A percentile compares a stretch with the other conserved stretches of the same genome.
These are phyloP conservation scores for Eutypa lata DNA, from an alignment of 2,329 filamentous ascomycete genomes.

Conservation along the genomic window DNA sequence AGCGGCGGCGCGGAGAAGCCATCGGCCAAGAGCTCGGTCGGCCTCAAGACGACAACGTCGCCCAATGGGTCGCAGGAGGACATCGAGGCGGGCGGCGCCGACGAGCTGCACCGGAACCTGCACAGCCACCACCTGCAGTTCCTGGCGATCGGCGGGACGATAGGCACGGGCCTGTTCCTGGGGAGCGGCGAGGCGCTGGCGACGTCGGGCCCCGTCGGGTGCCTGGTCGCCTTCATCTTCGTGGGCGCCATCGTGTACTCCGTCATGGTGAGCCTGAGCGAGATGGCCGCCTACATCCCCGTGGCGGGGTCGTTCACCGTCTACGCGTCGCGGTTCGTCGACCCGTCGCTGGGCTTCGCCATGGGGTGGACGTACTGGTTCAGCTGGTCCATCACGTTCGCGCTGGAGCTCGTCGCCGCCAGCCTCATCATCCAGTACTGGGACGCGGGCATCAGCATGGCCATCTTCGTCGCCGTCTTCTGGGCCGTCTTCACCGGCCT, in stretches of 20 bases:
- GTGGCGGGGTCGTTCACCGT: slow-evolving; percentile 73
- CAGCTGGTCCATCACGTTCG: slow-evolving; percentile 68
- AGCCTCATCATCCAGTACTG: slow-evolving; percentile 77
- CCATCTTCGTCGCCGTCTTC: slow-evolving; percentile 71
- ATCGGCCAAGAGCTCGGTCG: neutral
- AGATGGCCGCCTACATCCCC: slow-evolving; percentile 78
- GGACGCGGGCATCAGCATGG: slow-evolving; percentile 59
- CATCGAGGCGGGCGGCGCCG: slow-evolving; percentile 26
- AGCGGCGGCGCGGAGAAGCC: neutral
- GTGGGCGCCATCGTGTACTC: slow-evolving; percentile 71
- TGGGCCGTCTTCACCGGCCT: slow-evolving; percentile 66
- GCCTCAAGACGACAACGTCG: no score
- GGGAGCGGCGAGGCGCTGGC: slow-evolving; percentile 62
- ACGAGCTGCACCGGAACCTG: slow-evolving; percentile 30
- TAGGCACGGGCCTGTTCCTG: slow-evolving; percentile 72
- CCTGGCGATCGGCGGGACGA: slow-evolving; percentile 50
- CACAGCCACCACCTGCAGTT: slow-evolving; percentile 33
- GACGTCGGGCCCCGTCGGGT: slow-evolving; percentile 62
- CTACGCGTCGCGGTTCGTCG: slow-evolving; percentile 71
- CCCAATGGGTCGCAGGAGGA: slow-evolving; percentile 7
- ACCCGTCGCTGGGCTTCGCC: slow-evolving; percentile 67
- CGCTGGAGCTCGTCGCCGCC: slow-evolving; percentile 69
- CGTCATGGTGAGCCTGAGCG: slow-evolving; percentile 67
- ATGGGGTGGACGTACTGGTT: slow-evolving; percentile 88
- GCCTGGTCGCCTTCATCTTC: slow-evolving; percentile 66